Evolutionary conservation across 371 early-diverging fungal species (phyloP).

Genomic region (Rhizopus stolonifer): DNA sequence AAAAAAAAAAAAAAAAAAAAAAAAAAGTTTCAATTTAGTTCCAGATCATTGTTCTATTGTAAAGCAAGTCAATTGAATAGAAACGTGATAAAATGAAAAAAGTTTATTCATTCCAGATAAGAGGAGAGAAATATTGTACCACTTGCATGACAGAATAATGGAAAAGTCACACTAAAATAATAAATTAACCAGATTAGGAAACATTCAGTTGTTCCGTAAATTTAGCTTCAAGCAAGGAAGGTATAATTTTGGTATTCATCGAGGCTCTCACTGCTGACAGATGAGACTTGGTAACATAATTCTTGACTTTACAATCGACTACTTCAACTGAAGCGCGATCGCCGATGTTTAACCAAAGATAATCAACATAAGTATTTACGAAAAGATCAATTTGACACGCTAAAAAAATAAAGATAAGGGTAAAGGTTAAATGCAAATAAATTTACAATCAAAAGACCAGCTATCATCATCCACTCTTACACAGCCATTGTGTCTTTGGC

Average conservation of each 20-base stretch:
- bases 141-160: neutral
- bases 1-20: neutral
- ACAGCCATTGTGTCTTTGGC: constrained; percentile 38
- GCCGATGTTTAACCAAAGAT: constrained; percentile 21
- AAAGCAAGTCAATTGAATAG: neutral
- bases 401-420: constrained; percentile 8
- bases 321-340: constrained; percentile 7
- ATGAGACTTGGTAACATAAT: constrained; percentile 31
- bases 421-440: too few species aligned
- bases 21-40: neutral
- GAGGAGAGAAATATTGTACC: neutral
- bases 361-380: constrained; percentile 30
- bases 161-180: neutral
- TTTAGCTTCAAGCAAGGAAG: constrained; percentile 11
- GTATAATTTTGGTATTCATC: constrained; percentile 12
- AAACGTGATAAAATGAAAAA: neutral
- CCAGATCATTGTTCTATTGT: neutral
- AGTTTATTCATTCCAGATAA: neutral
- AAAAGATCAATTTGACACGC: constrained; percentile 46
- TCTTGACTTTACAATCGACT: constrained; percentile 20
- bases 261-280: constrained; percentile 19
- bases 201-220: neutral
- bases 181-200: neutral
- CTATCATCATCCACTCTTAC: constrained; percentile 44
- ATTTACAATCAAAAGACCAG: constrained; percentile 32